These are phyloP conservation scores for Elaeagnus macrophylla DNA, from an alignment of 306 rosid species.

Conservation along the genomic window DNA sequence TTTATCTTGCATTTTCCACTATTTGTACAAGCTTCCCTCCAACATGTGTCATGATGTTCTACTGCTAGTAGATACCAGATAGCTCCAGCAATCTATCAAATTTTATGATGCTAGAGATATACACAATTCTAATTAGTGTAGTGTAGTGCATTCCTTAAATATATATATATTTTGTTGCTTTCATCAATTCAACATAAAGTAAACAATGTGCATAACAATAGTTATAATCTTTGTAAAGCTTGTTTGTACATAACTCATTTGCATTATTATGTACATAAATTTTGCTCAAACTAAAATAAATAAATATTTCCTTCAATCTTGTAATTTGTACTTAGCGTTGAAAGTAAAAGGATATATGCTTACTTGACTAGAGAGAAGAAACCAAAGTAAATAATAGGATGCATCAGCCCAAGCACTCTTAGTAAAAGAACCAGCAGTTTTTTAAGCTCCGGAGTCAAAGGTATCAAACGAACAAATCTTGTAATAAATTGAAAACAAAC, in stretches of 20 bases:
- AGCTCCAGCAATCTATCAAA: conserved; percentile 61
- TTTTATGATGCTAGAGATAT: background rate
- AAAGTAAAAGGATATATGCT: conserved; percentile 2
- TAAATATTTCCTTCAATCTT: too few relatives aligned
- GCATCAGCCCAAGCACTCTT: conserved; percentile 83
- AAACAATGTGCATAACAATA: too few relatives aligned
- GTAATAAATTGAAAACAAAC: conserved; percentile 64
- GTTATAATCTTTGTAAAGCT: too few relatives aligned
- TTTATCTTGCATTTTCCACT: conserved; percentile 31
- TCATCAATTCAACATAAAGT: background rate
- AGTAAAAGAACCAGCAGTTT: conserved; percentile 80
- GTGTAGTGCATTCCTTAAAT: background rate
- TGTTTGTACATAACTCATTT: too few relatives aligned
- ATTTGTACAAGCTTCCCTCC: conserved; percentile 44
- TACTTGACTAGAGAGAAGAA: conserved; percentile 85
- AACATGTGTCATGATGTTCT: conserved; percentile 69
- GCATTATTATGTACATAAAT: too few relatives aligned
- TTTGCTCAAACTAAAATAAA: background rate
- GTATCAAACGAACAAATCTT: conserved; percentile 63
- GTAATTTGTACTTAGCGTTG: too few relatives aligned
- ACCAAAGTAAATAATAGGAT: conserved; percentile 73
- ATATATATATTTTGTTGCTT: too few relatives aligned
- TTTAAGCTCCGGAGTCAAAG: conserved; percentile 74
- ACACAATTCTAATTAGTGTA: background rate
- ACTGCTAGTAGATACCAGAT: conserved; percentile 78